Conservation (phyloP, 2,329 filamentous ascomycete genomes). For the Scytalidium sp. region DNA sequence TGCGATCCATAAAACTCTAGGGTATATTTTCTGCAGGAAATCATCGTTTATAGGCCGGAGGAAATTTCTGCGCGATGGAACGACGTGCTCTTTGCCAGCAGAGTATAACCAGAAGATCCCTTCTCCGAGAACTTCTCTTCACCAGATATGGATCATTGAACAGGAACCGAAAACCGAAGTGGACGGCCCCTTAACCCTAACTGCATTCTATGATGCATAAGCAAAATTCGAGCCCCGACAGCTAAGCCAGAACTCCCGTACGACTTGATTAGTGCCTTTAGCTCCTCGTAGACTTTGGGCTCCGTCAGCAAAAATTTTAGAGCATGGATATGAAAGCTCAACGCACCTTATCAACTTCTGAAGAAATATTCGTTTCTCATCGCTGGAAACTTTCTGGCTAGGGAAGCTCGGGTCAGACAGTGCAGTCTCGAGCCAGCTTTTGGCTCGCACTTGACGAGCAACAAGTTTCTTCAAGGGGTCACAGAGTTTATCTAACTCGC, state of each 20-base stretch:
- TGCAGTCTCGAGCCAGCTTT: slow-evolving; percentile 61
- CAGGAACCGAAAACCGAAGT: too few relatives aligned
- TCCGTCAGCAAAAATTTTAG: slow-evolving; percentile 1
- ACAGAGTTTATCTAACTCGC: slow-evolving; percentile 67
- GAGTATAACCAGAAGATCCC: too few relatives aligned
- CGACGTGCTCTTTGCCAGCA: too few relatives aligned
- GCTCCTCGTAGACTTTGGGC: slow-evolving; percentile 56
- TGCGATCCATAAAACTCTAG: too few relatives aligned
- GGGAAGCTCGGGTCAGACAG: slow-evolving; percentile 49
- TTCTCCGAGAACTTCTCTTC: too few relatives aligned
- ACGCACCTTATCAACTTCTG: slow-evolving; percentile 62
- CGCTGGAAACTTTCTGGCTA: slow-evolving; percentile 52
- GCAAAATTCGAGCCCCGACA: slow-evolving; percentile 59
- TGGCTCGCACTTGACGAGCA: slow-evolving; percentile 50
- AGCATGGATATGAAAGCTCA: background rate
- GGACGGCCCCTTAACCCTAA: too few relatives aligned
- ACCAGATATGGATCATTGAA: too few relatives aligned
- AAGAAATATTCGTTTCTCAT: slow-evolving; percentile 62
- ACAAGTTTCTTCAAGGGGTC: slow-evolving; percentile 71
- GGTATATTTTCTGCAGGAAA: too few relatives aligned
- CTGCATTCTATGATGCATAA: slow-evolving; percentile 52
- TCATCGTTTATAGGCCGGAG: too few relatives aligned
- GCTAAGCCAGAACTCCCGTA: slow-evolving; percentile 71
- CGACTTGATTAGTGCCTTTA: slow-evolving; percentile 61
- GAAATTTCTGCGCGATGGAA: too few relatives aligned